These are phyloP conservation scores for Coprinellus micaceus DNA, from an alignment of 768 basidiomycete species.

Conservation along the genomic window DNA sequence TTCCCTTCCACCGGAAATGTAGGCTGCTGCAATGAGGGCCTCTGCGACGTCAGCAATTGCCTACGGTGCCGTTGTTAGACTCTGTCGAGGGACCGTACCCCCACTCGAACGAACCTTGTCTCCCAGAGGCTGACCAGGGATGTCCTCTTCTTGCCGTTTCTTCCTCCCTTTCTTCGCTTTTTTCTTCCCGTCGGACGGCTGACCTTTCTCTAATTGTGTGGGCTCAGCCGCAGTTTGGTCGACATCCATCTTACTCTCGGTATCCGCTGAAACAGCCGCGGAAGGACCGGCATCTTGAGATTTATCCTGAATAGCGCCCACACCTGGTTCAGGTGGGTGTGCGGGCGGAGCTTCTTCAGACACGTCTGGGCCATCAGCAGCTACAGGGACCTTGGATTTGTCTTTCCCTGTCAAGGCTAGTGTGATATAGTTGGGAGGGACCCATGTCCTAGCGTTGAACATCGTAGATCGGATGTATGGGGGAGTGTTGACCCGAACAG, in stretches of 20 bases:
- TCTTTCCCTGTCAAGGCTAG: conserved; percentile 1
- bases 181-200: background rate
- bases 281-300: conserved; percentile 3
- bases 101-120: conserved; percentile 57
- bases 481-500: conserved; percentile 58
- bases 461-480: conserved; percentile 70
- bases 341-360: conserved; percentile 1
- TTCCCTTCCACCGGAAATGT: conserved; percentile 68
- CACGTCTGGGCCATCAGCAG: background rate
- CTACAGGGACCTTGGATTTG: background rate
- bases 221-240: background rate
- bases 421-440: conserved; percentile 14
- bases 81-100: background rate
- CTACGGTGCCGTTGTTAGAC: no score
- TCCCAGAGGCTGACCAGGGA: conserved; percentile 49
- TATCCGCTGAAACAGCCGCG: no score
- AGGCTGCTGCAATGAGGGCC: conserved; percentile 81
- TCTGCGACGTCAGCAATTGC: conserved; percentile 82
- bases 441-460: conserved; percentile 56
- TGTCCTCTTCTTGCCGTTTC: conserved; percentile 36
- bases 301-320: background rate
- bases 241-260: background rate
- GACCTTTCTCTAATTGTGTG: conserved; percentile 1
- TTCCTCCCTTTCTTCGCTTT: conserved; percentile 27
- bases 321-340: background rate